These are phyloP conservation scores for Vanilla planifolia DNA, from an alignment of 106 monocot genomes.

Conservation along the genomic window DNA sequence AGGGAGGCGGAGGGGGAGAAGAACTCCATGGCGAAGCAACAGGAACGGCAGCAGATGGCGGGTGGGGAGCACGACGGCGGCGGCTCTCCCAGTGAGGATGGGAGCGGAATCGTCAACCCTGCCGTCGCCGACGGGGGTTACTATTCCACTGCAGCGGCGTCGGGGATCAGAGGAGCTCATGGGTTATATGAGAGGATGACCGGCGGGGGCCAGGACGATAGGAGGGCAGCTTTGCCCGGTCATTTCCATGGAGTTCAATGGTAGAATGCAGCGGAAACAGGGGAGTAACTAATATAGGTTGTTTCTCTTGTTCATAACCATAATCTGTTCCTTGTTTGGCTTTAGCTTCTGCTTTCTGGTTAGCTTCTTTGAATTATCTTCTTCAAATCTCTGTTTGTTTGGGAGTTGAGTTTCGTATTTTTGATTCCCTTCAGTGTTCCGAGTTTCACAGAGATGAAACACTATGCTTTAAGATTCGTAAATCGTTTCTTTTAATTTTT, in stretches of 20 bases:
- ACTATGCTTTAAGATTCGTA: no score
- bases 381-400: no score
- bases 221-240: neutral
- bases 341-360: no score
- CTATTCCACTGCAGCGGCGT: neutral
- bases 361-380: no score
- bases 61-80: neutral
- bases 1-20: conserved; percentile 34
- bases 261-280: neutral
- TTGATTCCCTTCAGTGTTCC: no score
- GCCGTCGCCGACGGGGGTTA: neutral
- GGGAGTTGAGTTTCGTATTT: no score
- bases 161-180: neutral
- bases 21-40: neutral
- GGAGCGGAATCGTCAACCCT: neutral
- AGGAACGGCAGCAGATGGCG: neutral
- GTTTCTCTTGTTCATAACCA: no score
- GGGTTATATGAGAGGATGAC: neutral
- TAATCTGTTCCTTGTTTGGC: no score
- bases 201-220: neutral
- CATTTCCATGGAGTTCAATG: neutral
- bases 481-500: no score
- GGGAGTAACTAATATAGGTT: neutral
- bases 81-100: neutral
- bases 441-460: no score